Conservation (phyloP, 2,329 filamentous ascomycete genomes). For the Pseudogymnoascus sp. region DNA sequence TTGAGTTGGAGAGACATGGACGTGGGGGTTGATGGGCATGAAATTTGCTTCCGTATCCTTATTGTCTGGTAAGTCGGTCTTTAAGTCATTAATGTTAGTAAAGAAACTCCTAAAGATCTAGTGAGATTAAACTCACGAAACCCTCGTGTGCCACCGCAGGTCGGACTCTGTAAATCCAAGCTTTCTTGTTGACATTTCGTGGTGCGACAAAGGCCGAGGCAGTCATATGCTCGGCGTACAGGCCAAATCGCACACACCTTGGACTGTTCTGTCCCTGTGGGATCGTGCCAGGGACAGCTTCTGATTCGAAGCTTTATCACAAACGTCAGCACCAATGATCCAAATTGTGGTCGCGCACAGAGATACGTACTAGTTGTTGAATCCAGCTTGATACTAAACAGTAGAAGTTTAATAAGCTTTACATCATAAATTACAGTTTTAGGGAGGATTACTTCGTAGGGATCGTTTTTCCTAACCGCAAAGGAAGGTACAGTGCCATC, state of each 20-base stretch:
- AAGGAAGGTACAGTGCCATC: conserved; percentile 48
- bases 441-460: conserved; percentile 38
- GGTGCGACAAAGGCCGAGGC: conserved; percentile 38
- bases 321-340: background rate
- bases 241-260: conserved; percentile 33
- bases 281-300: conserved; percentile 34
- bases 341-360: background rate
- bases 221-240: conserved; percentile 39
- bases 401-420: conserved; percentile 10
- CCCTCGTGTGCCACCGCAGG: conserved; percentile 35
- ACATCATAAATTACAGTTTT: conserved; percentile 5
- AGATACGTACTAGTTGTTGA: conserved; percentile 39
- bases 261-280: conserved; percentile 34
- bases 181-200: conserved; percentile 31
- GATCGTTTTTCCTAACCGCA: conserved; percentile 43
- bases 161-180: conserved; percentile 37
- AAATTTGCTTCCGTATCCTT: conserved; percentile 36
- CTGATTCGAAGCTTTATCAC: conserved; percentile 30
- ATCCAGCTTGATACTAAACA: conserved; percentile 46
- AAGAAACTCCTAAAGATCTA: background rate
- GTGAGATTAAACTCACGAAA: conserved; percentile 9
- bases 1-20: conserved; percentile 39
- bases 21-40: conserved; percentile 37
- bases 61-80: conserved; percentile 23
- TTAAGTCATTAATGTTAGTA: background rate